These are phyloP conservation scores for Papiliotrema flavescens DNA, from an alignment of 1,284 basidiomycete genomes.

Conservation along the genomic window DNA sequence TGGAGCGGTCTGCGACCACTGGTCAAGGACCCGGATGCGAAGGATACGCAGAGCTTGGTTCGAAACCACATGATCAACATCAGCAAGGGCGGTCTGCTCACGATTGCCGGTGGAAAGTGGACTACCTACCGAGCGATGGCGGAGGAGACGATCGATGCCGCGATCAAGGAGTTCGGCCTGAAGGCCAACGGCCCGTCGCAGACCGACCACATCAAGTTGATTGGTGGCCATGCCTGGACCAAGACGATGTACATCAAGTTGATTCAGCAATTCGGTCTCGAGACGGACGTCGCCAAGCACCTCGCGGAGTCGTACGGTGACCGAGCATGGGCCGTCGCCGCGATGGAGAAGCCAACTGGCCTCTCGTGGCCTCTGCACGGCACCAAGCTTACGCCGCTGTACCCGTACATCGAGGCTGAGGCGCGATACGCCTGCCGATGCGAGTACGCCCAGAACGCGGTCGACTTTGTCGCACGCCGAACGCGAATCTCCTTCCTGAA, in stretches of 20 bases:
- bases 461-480: constrained; percentile 89
- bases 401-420: constrained; percentile 92
- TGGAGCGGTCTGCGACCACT: constrained; percentile 91
- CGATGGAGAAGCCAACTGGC: constrained; percentile 71
- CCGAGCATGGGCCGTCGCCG: constrained; percentile 90
- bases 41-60: constrained; percentile 81
- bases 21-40: constrained; percentile 77
- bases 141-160: constrained; percentile 87
- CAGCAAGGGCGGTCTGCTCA: constrained; percentile 74
- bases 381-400: constrained; percentile 66
- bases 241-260: constrained; percentile 96
- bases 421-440: constrained; percentile 82
- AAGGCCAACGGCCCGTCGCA: constrained; percentile 64
- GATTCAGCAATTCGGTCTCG: constrained; percentile 87
- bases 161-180: constrained; percentile 71
- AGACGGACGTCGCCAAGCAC: constrained; percentile 89
- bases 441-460: constrained; percentile 87
- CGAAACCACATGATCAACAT: constrained; percentile 93
- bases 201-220: constrained; percentile 74
- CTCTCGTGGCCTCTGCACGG: constrained; percentile 82
- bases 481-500: constrained; percentile 91
- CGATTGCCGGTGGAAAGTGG: constrained; percentile 98
- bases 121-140: constrained; percentile 98
- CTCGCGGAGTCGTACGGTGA: constrained; percentile 88
- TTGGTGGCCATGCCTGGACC: constrained; percentile 94